Percentiles rank a stretch among this genome's conserved stretches.
Conservation (phyloP, 1,284 basidiomycete genomes). For the Sanghuangporus baumii region DNA sequence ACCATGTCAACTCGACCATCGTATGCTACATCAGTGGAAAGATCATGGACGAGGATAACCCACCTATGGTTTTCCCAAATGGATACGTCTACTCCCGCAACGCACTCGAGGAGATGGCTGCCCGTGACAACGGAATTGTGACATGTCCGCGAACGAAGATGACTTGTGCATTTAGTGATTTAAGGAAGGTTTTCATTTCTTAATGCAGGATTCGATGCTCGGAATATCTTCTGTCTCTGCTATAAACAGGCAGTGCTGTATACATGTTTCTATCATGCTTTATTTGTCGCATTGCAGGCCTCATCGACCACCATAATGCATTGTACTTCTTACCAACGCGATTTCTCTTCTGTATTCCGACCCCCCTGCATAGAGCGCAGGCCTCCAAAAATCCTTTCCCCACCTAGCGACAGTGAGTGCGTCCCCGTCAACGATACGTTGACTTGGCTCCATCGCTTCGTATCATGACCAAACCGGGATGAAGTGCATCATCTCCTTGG, state of each 20-base stretch:
- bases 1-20: constrained; percentile 93
- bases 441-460: too few relatives aligned
- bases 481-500: too few relatives aligned
- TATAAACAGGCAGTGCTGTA: neutral
- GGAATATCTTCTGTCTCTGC: too few relatives aligned
- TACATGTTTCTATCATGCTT: neutral
- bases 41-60: constrained; percentile 93
- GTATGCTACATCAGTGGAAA: constrained; percentile 88
- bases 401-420: too few relatives aligned
- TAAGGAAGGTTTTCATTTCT: constrained; percentile 88
- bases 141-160: constrained; percentile 76
- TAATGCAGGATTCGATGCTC: constrained; percentile 22
- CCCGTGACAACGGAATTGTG: constrained; percentile 67
- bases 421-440: too few relatives aligned
- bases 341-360: neutral
- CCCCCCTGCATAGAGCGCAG: too few relatives aligned
- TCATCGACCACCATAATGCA: neutral
- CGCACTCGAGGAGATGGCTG: constrained; percentile 82
- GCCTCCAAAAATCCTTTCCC: too few relatives aligned
- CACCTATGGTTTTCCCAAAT: constrained; percentile 87
- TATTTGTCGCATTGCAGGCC: neutral
- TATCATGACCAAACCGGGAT: too few relatives aligned
- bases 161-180: constrained; percentile 54
- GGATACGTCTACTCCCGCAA: constrained; percentile 89
- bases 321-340: constrained; percentile 4